phyloP scores from a whole-genome alignment of 78 protist genomes.

The Monosiga brevicollis region DNA sequence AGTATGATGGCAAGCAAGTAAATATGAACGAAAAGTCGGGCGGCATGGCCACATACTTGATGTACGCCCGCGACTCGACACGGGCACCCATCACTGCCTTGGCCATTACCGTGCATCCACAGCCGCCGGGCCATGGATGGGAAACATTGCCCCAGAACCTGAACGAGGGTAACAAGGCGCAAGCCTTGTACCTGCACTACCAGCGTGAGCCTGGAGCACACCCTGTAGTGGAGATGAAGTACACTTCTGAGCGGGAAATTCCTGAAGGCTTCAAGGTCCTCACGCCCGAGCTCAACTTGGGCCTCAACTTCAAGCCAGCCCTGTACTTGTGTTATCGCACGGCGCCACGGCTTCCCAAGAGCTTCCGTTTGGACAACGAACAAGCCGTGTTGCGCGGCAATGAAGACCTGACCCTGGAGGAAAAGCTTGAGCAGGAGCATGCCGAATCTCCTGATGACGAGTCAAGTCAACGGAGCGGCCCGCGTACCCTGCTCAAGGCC shows the following conservation, averaged over 20 bases:
- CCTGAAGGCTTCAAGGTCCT: background rate
- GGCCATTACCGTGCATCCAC: too few relatives aligned
- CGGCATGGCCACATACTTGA: background rate
- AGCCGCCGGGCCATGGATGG: background rate
- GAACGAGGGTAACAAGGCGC: background rate
- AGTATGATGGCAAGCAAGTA: background rate
- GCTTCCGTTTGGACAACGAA: background rate
- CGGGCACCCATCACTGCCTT: background rate
- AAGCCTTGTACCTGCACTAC: background rate
- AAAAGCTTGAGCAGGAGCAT: background rate
- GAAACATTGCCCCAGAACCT: background rate
- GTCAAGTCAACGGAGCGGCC: background rate
- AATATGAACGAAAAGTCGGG: background rate
- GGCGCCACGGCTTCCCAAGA: background rate
- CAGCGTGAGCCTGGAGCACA: background rate
- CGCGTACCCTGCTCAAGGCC: background rate
- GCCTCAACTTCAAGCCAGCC: background rate
- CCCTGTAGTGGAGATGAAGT: background rate
- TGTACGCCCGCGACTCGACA: background rate
- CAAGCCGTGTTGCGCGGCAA: background rate
- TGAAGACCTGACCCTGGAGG: background rate
- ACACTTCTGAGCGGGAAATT: background rate
- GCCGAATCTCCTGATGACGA: background rate
- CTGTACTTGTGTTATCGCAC: background rate
- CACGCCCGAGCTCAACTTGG: background rate